Evolutionary conservation across 1,284 basidiomycete genomes (phyloP), one percentile per base, ranked within the genome.

Genomic region (Trametes versicolor): DNA sequence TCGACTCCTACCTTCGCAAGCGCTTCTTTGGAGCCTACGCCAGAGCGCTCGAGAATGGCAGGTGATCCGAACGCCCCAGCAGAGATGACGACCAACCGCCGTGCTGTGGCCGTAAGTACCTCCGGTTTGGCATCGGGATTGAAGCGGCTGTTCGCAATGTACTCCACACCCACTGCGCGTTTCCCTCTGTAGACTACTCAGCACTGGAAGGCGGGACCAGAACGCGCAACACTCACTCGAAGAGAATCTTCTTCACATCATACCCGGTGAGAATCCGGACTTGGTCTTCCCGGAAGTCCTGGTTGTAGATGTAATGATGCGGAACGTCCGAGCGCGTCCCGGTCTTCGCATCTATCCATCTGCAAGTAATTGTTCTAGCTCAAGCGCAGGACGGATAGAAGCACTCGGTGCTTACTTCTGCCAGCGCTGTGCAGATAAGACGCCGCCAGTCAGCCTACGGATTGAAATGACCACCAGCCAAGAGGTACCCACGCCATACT

Each of bases 141-240:
- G 52, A 74, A 71, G 5, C 67, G 70, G 2, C 61, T 70, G 56
- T 83, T 84, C 62, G 80, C 39, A 15, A 81, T 70, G 66, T 87
- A 88, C 72, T 88, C 85, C 10, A 90, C 81, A 0, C 88, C 88
- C 2, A 82, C 79, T 3, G 87, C 88, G 21, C 79, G 81, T 34
- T 77, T 80, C 27, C 78, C 79, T 64, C 87, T 89, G 64, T 4
- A 55, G 15, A 7, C 60, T 79, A 73, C n/a, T 32, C 13, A 58
- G 34, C 25, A 27, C 10, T n/a, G 9, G 8, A 12, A 9, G 7
- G 4, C 9, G 0, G 23, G 5, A 36, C 21, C 0, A 1, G 8
- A 12, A 4, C 2, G 9, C 1, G 25, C 10, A 54, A 2, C 12
- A 63, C 72, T 41, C 34, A 71, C 73, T 72, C 68, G 65, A 77